These are phyloP conservation scores for Pholiota conissans DNA, from an alignment of 768 basidiomycete genomes.

Conservation along the genomic window DNA sequence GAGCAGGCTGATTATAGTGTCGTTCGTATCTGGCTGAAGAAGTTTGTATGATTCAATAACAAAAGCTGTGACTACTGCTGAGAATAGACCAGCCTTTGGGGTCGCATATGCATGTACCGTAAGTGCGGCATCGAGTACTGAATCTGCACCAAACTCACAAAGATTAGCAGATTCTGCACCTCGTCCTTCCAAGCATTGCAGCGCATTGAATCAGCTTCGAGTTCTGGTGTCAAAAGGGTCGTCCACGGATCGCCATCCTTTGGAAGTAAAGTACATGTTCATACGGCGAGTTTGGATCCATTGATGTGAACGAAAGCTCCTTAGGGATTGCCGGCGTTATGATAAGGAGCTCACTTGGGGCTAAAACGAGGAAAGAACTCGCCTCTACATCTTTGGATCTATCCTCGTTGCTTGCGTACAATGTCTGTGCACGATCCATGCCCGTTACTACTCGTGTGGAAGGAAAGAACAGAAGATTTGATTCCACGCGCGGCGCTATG, in stretches of 20 bases:
- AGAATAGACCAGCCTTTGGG: slow-evolving; percentile 4
- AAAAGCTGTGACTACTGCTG: not conserved
- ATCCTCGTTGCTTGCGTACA: too few relatives aligned
- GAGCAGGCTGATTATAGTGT: not conserved
- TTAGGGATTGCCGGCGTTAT: too few relatives aligned
- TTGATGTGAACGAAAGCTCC: too few relatives aligned
- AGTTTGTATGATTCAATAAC: slow-evolving; percentile 4
- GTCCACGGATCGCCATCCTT: slow-evolving; percentile 10
- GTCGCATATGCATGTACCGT: not conserved
- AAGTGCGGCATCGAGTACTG: not conserved
- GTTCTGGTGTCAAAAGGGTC: not conserved
- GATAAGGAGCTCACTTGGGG: too few relatives aligned
- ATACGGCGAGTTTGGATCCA: not conserved
- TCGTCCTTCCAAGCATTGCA: slow-evolving; percentile 19
- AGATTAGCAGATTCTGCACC: slow-evolving; percentile 20
- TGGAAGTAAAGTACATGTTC: not conserved
- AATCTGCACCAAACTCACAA: slow-evolving; percentile 10
- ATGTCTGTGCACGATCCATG: too few relatives aligned
- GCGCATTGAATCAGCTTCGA: slow-evolving; percentile 6
- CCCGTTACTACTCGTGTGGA: too few relatives aligned
- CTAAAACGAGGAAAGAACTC: too few relatives aligned
- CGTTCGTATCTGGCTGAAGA: slow-evolving; percentile 6
- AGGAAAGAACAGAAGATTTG: too few relatives aligned
- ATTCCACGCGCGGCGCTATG: too few relatives aligned
- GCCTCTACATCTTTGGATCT: too few relatives aligned